A percentile compares a stretch with the other conserved stretches of the same genome.
phyloP scores from a whole-genome alignment of 768 basidiomycete species.

The Hydnomerulius pinastri region DNA sequence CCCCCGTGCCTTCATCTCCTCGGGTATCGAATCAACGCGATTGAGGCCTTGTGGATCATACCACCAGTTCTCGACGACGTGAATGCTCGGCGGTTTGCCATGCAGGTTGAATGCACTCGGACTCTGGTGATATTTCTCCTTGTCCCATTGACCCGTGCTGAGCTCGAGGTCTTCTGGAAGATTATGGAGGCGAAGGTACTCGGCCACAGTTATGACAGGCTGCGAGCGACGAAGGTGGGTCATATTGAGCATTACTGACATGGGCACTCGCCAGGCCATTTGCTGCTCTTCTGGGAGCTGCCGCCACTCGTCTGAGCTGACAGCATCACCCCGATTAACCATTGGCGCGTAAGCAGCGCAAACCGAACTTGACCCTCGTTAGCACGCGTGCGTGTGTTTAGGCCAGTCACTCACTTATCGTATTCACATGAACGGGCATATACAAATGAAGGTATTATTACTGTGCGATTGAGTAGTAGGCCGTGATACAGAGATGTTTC shows the following conservation, averaged over 20 bases:
- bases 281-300: slow-evolving; percentile 36
- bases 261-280: slow-evolving; percentile 38
- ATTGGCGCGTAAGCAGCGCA: slow-evolving; percentile 44
- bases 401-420: slow-evolving; percentile 15
- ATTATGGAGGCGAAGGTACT: slow-evolving; percentile 44
- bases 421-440: slow-evolving; percentile 48
- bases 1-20: slow-evolving; percentile 35
- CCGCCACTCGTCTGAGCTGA: slow-evolving; percentile 45
- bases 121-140: slow-evolving; percentile 33
- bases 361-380: slow-evolving; percentile 24
- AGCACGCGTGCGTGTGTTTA: not conserved
- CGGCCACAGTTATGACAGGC: slow-evolving; percentile 42
- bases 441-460: slow-evolving; percentile 45
- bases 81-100: slow-evolving; percentile 27
- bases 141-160: slow-evolving; percentile 41
- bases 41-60: slow-evolving; percentile 39
- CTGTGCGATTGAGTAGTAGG: slow-evolving; percentile 43
- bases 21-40: slow-evolving; percentile 40
- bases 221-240: slow-evolving; percentile 39
- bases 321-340: slow-evolving; percentile 47
- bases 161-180: slow-evolving; percentile 35
- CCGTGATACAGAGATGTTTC: slow-evolving; percentile 47
- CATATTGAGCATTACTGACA: slow-evolving; percentile 44
- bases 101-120: slow-evolving; percentile 28
- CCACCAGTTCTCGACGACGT: slow-evolving; percentile 39